Evolutionary conservation across 139 green algal genomes (phyloP), one percentile per base, ranked within the genome.

Genomic region (Chlorella sp.): DNA sequence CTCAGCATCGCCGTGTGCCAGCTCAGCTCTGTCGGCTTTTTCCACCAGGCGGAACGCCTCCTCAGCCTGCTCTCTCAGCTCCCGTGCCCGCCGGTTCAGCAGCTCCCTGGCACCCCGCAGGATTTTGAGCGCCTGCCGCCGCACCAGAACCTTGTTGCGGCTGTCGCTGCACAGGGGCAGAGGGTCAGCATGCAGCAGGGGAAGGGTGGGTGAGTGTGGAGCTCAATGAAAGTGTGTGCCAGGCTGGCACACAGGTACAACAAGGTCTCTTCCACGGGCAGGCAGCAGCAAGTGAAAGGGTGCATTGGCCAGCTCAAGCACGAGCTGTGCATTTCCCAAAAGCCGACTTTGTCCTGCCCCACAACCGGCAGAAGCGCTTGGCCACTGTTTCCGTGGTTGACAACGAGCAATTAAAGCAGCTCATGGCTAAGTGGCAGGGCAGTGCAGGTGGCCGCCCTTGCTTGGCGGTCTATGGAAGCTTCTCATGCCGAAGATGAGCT

Each of bases 101-200:
- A 96, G 87, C 83, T 96, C 85, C 39, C 86, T 86, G 4, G 91
- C 93, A 15, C 85, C 92, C 78, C 91, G 37, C 60, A 94, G 61
- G 42, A 96, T 94, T 90, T 91, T 94, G 26, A 92, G 89, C 15
- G 91, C 92, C 80, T 93, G 85, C 57, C 87, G 64, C 61, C 91
- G 64, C 75, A 90, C 28, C 64, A 88, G 80, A 36, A 86, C 3
- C 57, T 37, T 64, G 75, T 69, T 85, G 83, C 83, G 34, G 15
- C 32, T 32, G 24, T 77, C 40, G 28, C 85, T 88, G 83, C 83
- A 71, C 30, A 37, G 71, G 71, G 14, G 15, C 15, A 78, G 21
- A 39, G 19, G 48, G n/a, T 9, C 66, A 73, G 26, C 66, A 30
- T 57, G 66, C 26, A 30, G 66, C 66, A 83, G 28, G 77, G 15